Percentiles rank a stretch among this genome's conserved stretches.
phyloP scores from a whole-genome alignment of 768 basidiomycete genomes.

The Rhodosporidiobolus sp. region DNA sequence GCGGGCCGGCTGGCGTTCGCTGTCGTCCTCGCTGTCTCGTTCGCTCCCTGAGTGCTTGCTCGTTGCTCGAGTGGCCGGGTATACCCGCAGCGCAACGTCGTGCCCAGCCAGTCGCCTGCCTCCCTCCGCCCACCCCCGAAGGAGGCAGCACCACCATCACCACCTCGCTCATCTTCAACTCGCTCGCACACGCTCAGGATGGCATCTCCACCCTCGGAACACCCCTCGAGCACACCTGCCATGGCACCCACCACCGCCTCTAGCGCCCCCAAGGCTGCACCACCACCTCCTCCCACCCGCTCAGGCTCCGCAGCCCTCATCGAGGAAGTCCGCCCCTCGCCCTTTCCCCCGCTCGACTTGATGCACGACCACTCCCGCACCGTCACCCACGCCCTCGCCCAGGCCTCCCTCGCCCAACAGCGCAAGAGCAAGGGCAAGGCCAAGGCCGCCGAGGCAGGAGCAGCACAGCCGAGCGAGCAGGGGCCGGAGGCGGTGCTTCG shows the following conservation, averaged over 20 bases:
- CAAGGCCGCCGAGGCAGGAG: background rate
- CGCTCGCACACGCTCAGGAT: background rate
- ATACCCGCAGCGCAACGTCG: too few species aligned
- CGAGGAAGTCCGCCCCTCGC: constrained; percentile 2
- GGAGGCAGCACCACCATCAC: background rate
- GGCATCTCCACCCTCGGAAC: too few species aligned
- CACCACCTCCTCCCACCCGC: background rate
- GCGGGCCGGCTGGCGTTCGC: too few species aligned
- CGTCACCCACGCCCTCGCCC: constrained; percentile 21
- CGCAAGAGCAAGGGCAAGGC: constrained; percentile 2
- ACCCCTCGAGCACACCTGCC: background rate
- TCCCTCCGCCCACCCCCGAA: too few species aligned
- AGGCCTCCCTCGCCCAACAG: background rate
- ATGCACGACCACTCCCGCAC: constrained; percentile 21
- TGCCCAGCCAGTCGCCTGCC: background rate
- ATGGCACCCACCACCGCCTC: background rate
- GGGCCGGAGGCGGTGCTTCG: background rate
- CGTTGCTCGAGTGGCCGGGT: too few species aligned
- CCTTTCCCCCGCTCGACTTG: constrained; percentile 31
- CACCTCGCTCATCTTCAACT: background rate
- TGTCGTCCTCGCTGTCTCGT: too few species aligned
- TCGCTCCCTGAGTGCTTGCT: too few species aligned
- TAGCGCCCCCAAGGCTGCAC: background rate
- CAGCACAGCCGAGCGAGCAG: background rate
- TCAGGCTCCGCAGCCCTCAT: background rate